Conservation (phyloP, 441 rosid genomes). For the Eruca vesicaria region DNA sequence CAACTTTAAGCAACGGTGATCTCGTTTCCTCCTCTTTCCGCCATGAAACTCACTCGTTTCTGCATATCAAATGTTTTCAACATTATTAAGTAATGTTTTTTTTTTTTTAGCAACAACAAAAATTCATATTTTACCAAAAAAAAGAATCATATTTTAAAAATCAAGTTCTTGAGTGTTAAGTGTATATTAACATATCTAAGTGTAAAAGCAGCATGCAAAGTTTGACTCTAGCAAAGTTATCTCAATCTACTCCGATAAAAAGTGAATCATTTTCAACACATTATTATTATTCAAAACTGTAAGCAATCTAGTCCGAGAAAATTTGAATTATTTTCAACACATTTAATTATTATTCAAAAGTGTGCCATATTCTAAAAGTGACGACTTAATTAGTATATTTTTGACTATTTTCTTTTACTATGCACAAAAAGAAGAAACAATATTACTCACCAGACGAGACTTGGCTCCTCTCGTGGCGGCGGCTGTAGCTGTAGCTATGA, state of each 20-base stretch:
- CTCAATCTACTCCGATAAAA: conserved; percentile 1
- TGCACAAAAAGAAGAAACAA: not conserved
- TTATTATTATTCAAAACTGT: no score
- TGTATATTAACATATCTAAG: not conserved
- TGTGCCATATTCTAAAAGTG: not conserved
- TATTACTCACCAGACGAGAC: conserved; percentile 21
- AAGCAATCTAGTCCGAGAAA: not conserved
- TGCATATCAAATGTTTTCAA: conserved; percentile 39
- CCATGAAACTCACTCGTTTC: conserved; percentile 83
- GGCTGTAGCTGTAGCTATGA: conserved; percentile 14
- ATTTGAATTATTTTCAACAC: not conserved
- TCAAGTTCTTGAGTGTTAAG: not conserved
- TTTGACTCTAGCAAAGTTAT: conserved; percentile 12
- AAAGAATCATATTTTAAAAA: not conserved
- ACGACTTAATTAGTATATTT: not conserved
- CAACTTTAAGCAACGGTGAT: conserved; percentile 51
- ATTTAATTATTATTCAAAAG: no score
- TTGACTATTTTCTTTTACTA: not conserved
- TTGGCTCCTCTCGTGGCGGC: conserved; percentile 50
- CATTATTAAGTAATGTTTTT: not conserved
- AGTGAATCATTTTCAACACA: not conserved
- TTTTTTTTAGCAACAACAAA: not conserved
- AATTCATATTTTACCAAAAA: not conserved
- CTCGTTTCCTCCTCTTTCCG: conserved; percentile 55
- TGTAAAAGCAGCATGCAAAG: conserved; percentile 26